These are phyloP conservation scores for Phanerochaete carnosa DNA, from an alignment of 768 basidiomycete genomes.

Conservation along the genomic window DNA sequence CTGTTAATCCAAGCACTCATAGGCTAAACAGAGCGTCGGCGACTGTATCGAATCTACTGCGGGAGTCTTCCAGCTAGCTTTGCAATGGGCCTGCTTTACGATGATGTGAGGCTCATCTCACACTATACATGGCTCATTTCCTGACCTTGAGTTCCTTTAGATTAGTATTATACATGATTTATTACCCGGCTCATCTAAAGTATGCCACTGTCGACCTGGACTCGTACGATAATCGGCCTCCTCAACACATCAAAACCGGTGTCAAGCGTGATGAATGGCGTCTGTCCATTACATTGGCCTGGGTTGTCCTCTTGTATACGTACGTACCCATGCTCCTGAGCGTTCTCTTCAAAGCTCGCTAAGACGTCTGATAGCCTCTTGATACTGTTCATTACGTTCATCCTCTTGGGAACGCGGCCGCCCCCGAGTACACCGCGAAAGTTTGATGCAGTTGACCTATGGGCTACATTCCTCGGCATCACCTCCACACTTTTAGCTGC, in stretches of 20 bases:
- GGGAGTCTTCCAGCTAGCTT: constrained; percentile 75
- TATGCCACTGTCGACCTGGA: constrained; percentile 47
- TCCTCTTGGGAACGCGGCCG: constrained; percentile 46
- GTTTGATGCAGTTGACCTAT: constrained; percentile 38
- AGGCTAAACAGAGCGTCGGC: constrained; percentile 48
- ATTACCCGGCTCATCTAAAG: constrained; percentile 86
- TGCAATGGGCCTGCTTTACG: constrained; percentile 85
- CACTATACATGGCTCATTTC: constrained; percentile 26
- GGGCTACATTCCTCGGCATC: constrained; percentile 89
- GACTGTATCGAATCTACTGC: constrained; percentile 77
- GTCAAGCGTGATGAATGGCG: constrained; percentile 70
- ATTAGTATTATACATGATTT: constrained; percentile 85
- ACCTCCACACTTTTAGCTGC: constrained; percentile 74
- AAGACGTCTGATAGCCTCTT: constrained; percentile 41
- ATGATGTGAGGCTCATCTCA: constrained; percentile 51
- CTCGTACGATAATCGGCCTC: constrained; percentile 38
- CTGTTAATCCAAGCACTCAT: constrained; percentile 1
- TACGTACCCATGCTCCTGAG: constrained; percentile 33
- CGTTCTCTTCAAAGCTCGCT: background rate
- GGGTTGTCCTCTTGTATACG: constrained; percentile 73
- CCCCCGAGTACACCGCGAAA: background rate
- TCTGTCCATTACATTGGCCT: constrained; percentile 70
- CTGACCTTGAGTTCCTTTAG: constrained; percentile 38
- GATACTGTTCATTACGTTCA: constrained; percentile 55
- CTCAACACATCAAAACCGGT: constrained; percentile 42